Percentiles rank a stretch among this genome's conserved stretches.
Evolutionary conservation across 1,284 basidiomycete genomes (phyloP).

Genomic region (Porodaedalea pini): DNA sequence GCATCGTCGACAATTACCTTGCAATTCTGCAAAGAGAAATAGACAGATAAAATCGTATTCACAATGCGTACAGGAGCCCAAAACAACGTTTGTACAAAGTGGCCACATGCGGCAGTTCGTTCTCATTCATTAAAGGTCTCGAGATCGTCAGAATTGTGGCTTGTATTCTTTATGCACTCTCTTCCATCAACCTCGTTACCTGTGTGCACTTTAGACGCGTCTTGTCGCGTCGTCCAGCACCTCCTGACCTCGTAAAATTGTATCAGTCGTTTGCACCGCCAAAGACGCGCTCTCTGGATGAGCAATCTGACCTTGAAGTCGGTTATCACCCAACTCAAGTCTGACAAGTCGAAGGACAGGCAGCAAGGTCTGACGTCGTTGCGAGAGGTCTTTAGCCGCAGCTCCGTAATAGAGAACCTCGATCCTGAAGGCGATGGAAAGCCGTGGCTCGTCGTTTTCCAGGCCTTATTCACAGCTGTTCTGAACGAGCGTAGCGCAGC

Average conservation of each 20-base stretch:
- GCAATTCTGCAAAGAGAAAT: too few species aligned
- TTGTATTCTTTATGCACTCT: not conserved
- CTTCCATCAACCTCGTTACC: not conserved
- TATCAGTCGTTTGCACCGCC: not conserved
- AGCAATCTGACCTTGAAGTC: slow-evolving; percentile 36
- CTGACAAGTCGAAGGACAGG: slow-evolving; percentile 71
- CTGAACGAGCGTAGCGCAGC: slow-evolving; percentile 55
- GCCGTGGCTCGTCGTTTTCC: slow-evolving; percentile 68
- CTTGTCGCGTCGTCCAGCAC: not conserved
- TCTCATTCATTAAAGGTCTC: not conserved
- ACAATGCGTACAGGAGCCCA: too few species aligned
- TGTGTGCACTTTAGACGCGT: not conserved
- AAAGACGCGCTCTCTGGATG: slow-evolving; percentile 2
- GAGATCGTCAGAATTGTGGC: too few species aligned
- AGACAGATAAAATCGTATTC: too few species aligned
- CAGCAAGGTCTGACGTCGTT: slow-evolving; percentile 61
- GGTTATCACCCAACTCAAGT: slow-evolving; percentile 53
- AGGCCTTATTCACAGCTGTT: slow-evolving; percentile 69
- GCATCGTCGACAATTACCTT: too few species aligned
- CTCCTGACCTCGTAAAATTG: not conserved
- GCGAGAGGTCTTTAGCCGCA: slow-evolving; percentile 57
- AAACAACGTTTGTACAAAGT: too few species aligned
- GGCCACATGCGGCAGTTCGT: not conserved
- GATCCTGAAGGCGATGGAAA: slow-evolving; percentile 45
- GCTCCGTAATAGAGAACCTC: slow-evolving; percentile 50